Evolutionary conservation across 2,329 filamentous ascomycete genomes (phyloP).

Genomic region (Aureobasidium leucospermi): DNA sequence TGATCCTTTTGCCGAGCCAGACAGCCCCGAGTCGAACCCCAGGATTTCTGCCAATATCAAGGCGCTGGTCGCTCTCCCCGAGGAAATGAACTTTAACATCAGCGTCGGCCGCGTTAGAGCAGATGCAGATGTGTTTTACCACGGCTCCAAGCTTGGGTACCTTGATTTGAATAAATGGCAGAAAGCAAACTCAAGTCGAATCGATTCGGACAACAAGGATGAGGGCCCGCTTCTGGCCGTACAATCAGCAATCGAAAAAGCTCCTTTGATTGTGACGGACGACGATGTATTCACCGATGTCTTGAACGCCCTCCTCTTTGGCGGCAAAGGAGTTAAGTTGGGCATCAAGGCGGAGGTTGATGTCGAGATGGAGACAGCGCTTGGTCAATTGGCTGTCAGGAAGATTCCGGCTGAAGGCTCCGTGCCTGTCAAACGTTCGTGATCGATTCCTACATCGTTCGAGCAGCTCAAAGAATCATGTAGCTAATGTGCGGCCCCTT

Average conservation of each 20-base stretch:
- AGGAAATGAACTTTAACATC: constrained; percentile 80
- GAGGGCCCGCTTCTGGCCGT: constrained; percentile 62
- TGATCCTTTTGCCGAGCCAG: constrained; percentile 68
- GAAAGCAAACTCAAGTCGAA: constrained; percentile 67
- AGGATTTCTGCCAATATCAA: constrained; percentile 76
- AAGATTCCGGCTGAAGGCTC: constrained; percentile 76
- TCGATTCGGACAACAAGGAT: constrained; percentile 42
- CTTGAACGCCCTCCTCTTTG: constrained; percentile 73
- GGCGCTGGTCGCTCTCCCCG: constrained; percentile 69
- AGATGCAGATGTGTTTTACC: constrained; percentile 72
- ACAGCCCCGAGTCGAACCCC: constrained; percentile 64
- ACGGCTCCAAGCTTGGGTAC: constrained; percentile 68
- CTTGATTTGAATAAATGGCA: constrained; percentile 80
- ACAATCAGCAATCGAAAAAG: constrained; percentile 66
- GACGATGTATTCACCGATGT: constrained; percentile 71
- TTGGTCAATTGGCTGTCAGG: constrained; percentile 74
- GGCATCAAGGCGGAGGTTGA: constrained; percentile 74
- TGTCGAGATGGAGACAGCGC: constrained; percentile 69
- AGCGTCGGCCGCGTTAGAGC: constrained; percentile 71
- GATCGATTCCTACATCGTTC: constrained; percentile 18
- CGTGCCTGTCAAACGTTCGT: constrained; percentile 91
- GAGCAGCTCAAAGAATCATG: constrained; percentile 12
- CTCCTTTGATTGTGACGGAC: constrained; percentile 76
- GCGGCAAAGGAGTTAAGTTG: constrained; percentile 60
- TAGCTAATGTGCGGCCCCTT: constrained; percentile 26